A percentile compares a stretch with the other conserved stretches of the same genome.
Evolutionary conservation across 2,329 filamentous ascomycete genomes (phyloP).

Genomic region (Fusarium pilosicola): DNA sequence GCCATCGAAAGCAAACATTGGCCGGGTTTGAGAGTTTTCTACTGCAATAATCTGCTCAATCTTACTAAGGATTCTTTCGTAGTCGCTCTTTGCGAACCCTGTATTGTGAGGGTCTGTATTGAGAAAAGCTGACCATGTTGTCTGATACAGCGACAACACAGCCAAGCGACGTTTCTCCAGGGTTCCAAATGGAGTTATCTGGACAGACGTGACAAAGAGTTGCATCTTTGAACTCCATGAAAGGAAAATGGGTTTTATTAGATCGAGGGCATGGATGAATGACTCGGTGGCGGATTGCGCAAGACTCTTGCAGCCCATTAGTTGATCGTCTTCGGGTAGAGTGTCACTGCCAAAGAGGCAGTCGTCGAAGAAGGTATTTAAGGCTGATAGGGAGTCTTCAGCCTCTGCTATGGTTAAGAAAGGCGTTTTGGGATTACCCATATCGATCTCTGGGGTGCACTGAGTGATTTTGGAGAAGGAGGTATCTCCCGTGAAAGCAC

Average conservation of each 20-base stretch:
- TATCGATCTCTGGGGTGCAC: background rate
- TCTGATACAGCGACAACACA: background rate
- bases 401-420: constrained; percentile 22
- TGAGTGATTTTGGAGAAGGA: constrained; percentile 26
- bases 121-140: constrained; percentile 1
- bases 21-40: background rate
- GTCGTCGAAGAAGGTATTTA: background rate
- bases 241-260: background rate
- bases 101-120: background rate
- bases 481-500: constrained; percentile 28
- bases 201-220: background rate
- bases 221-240: constrained; percentile 2
- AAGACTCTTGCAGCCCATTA: background rate
- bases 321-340: no score
- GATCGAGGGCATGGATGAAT: background rate
- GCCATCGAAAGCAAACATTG: constrained; percentile 32
- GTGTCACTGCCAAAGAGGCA: background rate
- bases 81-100: background rate
- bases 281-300: background rate
- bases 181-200: background rate
- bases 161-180: background rate
- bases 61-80: constrained; percentile 7
- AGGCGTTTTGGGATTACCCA: constrained; percentile 7
- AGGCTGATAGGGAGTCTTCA: background rate
- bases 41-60: constrained; percentile 9